Evolutionary conservation across 169 alveolate species (phyloP).

Genomic region (Plasmodium cynomolgi): DNA sequence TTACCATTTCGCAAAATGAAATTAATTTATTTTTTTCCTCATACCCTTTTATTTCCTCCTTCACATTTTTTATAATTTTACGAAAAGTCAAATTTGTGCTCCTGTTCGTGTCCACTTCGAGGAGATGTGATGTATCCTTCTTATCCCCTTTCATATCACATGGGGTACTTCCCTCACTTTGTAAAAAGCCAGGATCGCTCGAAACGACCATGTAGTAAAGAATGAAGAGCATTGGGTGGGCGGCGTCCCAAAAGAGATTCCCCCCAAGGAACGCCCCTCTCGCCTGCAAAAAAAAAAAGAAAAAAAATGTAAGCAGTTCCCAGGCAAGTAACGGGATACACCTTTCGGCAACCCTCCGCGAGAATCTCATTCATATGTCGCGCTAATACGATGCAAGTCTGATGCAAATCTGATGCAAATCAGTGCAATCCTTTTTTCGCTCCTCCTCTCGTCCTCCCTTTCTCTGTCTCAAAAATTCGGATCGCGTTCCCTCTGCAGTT

Average conservation of each 20-base stretch:
- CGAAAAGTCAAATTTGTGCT: slow-evolving; percentile 17
- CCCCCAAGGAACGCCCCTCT: neutral
- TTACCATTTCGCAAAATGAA: slow-evolving; percentile 11
- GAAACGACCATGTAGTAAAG: slow-evolving; percentile 47
- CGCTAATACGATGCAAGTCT: no score
- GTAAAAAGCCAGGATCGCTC: slow-evolving; percentile 55
- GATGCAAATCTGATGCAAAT: no score
- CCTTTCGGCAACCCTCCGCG: neutral
- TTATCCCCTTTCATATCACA: neutral
- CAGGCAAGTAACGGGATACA: neutral
- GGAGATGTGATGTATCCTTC: neutral
- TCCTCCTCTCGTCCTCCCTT: neutral
- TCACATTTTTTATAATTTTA: slow-evolving; percentile 31
- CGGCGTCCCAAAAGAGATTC: neutral
- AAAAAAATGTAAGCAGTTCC: neutral
- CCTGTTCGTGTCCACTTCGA: neutral
- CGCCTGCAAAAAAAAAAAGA: neutral
- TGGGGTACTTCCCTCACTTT: neutral
- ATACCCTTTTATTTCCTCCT: slow-evolving; percentile 25
- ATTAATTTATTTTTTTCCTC: slow-evolving; percentile 21
- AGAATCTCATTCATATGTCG: no score
- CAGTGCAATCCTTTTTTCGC: neutral
- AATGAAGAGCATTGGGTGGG: slow-evolving; percentile 35
- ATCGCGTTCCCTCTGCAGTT: neutral
- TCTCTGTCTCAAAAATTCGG: neutral